Evolutionary conservation across 73 alveolate genomes (phyloP).

Genomic region (Stentor roeselii): DNA sequence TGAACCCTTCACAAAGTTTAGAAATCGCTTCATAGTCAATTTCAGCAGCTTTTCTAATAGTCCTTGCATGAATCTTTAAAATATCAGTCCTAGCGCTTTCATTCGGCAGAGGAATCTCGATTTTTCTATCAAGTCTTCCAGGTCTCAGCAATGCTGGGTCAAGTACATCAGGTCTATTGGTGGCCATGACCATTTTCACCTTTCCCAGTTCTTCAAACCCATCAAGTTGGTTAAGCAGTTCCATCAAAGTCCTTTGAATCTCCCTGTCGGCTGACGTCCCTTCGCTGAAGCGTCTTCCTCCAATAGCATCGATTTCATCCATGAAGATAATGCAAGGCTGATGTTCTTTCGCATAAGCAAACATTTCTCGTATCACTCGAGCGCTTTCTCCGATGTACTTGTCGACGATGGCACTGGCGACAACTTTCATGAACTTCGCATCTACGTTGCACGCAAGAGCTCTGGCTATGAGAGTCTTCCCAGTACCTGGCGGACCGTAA

Average conservation of each 20-base stretch:
- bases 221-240: constrained; percentile 96
- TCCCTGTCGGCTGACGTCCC: constrained; percentile 99
- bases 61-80: constrained; percentile 93
- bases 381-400: constrained; percentile 99
- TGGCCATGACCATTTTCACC: constrained; percentile 99
- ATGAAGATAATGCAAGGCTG: constrained; percentile 95
- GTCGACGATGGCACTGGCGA: constrained; percentile 98
- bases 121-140: constrained; percentile 97
- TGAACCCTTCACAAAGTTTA: constrained; percentile 95
- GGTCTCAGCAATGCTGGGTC: constrained; percentile 99
- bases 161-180: constrained; percentile 99
- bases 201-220: constrained; percentile 99
- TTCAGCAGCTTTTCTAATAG: constrained; percentile 98
- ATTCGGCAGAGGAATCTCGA: constrained; percentile 99
- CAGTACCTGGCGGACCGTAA: constrained; percentile 99
- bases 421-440: constrained; percentile 94
- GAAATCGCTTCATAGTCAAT: constrained; percentile 84
- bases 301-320: constrained; percentile 99
- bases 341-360: constrained; percentile 98
- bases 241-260: constrained; percentile 98
- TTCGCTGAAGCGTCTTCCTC: constrained; percentile 94
- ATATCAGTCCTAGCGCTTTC: constrained; percentile 92
- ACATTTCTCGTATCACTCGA: constrained; percentile 99
- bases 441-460: constrained; percentile 98
- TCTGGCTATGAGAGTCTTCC: constrained; percentile 98